Evolutionary conservation across 176 grass and related monocot species (phyloP).

Genomic region (Secale cereale): DNA sequence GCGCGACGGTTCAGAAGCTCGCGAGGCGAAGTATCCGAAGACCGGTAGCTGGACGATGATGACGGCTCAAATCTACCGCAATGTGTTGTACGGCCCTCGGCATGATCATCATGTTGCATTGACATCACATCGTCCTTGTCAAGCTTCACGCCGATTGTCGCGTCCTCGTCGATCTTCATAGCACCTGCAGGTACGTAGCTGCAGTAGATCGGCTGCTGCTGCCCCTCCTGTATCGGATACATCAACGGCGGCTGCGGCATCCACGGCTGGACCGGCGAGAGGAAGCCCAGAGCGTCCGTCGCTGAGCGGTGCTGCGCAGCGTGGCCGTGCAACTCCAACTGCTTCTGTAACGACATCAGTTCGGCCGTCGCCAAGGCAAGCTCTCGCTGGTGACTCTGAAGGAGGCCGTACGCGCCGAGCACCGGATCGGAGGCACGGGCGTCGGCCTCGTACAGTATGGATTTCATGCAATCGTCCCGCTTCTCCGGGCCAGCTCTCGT

Average conservation of each 20-base stretch:
- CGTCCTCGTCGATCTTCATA: background rate
- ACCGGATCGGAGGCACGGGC: background rate
- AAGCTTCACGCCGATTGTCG: background rate
- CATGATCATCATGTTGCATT: background rate
- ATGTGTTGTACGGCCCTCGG: background rate
- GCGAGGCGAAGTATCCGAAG: background rate
- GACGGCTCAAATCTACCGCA: background rate
- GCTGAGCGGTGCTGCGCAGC: background rate
- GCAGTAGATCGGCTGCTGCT: background rate
- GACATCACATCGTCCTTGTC: background rate
- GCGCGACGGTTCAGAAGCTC: background rate
- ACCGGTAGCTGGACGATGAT: background rate
- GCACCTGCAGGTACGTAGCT: background rate
- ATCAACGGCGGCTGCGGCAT: background rate
- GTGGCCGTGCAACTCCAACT: background rate
- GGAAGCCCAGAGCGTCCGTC: background rate
- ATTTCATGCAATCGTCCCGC: conserved; percentile 12
- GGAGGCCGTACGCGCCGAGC: conserved; percentile 7
- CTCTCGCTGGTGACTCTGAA: background rate
- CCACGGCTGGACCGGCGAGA: background rate
- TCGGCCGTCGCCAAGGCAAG: background rate
- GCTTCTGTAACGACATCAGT: background rate
- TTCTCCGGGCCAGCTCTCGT: background rate
- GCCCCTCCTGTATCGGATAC: background rate
- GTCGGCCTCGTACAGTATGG: conserved; percentile 31